Evolutionary conservation across 2,329 filamentous ascomycete genomes (phyloP).

Genomic region (Alternaria ethzedia): DNA sequence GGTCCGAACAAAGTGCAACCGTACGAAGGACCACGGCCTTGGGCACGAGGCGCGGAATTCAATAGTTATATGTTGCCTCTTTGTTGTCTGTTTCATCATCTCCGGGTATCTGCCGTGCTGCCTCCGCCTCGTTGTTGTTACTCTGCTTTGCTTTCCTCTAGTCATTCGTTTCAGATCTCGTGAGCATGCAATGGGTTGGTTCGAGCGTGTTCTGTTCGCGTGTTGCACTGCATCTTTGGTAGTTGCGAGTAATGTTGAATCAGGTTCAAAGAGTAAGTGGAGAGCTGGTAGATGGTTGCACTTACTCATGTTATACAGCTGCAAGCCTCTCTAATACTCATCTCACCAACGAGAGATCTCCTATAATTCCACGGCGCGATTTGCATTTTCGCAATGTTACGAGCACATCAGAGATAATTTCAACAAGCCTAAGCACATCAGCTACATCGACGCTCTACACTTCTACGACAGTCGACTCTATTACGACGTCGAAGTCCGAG

Average conservation of each 20-base stretch:
- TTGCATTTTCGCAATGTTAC: constrained; percentile 13
- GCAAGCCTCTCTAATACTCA: not conserved
- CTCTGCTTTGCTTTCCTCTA: constrained; percentile 23
- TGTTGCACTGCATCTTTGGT: constrained; percentile 10
- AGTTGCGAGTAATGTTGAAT: not conserved
- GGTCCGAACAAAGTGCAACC: constrained; percentile 24
- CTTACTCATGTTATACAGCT: not conserved
- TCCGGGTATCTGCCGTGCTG: constrained; percentile 19
- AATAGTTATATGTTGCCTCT: constrained; percentile 34
- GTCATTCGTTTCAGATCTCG: constrained; percentile 31
- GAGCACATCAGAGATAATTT: not conserved
- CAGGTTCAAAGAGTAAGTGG: constrained; percentile 1
- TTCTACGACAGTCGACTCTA: not conserved
- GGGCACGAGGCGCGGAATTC: constrained; percentile 20
- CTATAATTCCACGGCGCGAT: constrained; percentile 11
- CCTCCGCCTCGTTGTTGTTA: constrained; percentile 11
- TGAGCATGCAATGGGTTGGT: constrained; percentile 47
- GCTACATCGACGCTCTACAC: not conserved
- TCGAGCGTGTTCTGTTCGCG: constrained; percentile 34
- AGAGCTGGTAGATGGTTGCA: not conserved
- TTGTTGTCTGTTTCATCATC: constrained; percentile 33
- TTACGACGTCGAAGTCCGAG: not conserved
- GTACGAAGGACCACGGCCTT: constrained; percentile 31
- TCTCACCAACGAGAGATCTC: not conserved
- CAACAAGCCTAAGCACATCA: not conserved